These are phyloP conservation scores for Geopyxis carbonaria DNA, from an alignment of 495 filamentous ascomycete species.

Conservation along the genomic window DNA sequence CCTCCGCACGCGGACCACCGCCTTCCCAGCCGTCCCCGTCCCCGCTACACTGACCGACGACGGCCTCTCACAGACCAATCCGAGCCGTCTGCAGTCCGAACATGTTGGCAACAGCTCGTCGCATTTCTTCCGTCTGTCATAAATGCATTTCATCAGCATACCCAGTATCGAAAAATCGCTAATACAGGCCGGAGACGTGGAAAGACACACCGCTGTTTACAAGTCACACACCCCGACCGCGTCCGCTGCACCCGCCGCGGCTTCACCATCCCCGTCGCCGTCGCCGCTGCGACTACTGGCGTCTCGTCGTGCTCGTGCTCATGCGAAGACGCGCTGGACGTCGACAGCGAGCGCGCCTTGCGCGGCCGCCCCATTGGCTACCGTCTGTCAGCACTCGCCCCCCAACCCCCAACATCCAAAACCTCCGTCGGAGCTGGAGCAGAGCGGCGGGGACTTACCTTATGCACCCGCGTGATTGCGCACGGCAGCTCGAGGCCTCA, in stretches of 20 bases:
- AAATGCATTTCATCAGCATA: too few species aligned
- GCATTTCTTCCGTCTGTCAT: constrained; percentile 5
- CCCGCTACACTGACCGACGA: too few species aligned
- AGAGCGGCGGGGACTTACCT: neutral
- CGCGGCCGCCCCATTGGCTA: constrained; percentile 3
- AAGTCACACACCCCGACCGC: constrained; percentile 4
- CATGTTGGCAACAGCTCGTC: constrained; percentile 1
- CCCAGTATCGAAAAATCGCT: too few species aligned
- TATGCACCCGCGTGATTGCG: constrained; percentile 6
- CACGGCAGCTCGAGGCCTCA: constrained; percentile 5
- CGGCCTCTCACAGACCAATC: neutral
- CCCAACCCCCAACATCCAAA: too few species aligned
- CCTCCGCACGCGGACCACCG: too few species aligned
- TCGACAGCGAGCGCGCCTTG: constrained; percentile 1
- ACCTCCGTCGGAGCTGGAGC: too few species aligned
- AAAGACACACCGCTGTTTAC: constrained; percentile 3
- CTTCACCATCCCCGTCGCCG: neutral
- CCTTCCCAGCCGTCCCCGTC: too few species aligned
- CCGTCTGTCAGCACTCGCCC: too few species aligned
- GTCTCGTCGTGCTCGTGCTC: too few species aligned
- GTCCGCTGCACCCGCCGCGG: constrained; percentile 2
- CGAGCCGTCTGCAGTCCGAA: constrained; percentile 1
- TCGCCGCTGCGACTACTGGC: too few species aligned
- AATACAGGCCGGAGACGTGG: neutral
- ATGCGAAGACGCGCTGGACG: too few species aligned